Evolutionary conservation across 306 rosid genomes (phyloP).

Genomic region (Oxytropis ochrocephala): DNA sequence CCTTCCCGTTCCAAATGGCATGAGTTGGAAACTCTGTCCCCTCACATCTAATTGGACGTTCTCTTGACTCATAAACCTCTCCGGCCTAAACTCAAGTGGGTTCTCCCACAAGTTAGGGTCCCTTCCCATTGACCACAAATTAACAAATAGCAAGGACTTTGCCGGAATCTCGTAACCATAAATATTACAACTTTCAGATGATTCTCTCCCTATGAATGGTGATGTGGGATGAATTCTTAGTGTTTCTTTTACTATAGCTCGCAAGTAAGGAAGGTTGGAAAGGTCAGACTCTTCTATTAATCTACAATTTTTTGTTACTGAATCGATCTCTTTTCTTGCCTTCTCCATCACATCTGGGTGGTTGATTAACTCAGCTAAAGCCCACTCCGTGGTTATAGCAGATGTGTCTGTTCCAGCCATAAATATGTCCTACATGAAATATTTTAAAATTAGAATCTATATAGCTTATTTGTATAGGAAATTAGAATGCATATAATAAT

Average conservation of each 20-base stretch:
- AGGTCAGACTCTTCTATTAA: constrained; percentile 52
- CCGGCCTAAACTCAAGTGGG: constrained; percentile 56
- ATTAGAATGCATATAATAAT: too few species aligned
- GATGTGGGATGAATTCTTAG: constrained; percentile 59
- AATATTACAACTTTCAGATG: constrained; percentile 26
- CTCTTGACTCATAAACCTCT: constrained; percentile 38
- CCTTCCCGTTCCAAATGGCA: constrained; percentile 54
- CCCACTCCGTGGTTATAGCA: constrained; percentile 44
- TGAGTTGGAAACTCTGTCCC: constrained; percentile 44
- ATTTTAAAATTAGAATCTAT: not conserved
- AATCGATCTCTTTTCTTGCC: constrained; percentile 55
- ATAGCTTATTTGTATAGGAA: too few species aligned
- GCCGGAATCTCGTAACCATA: constrained; percentile 52
- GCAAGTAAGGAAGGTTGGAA: constrained; percentile 47
- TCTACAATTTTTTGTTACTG: constrained; percentile 28
- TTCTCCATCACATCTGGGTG: constrained; percentile 49
- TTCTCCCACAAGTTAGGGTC: constrained; percentile 52
- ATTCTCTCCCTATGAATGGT: constrained; percentile 49
- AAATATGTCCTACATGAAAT: constrained; percentile 37
- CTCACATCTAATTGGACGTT: constrained; percentile 35
- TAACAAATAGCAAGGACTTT: constrained; percentile 36
- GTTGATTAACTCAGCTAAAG: constrained; percentile 45
- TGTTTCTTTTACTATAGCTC: constrained; percentile 66
- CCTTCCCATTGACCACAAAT: constrained; percentile 62
- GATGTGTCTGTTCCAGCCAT: constrained; percentile 53